A percentile compares a stretch with the other conserved stretches of the same genome.
These are phyloP conservation scores for Bipolaris sorokiniana DNA, from an alignment of 2,329 filamentous ascomycete genomes.

Conservation along the genomic window DNA sequence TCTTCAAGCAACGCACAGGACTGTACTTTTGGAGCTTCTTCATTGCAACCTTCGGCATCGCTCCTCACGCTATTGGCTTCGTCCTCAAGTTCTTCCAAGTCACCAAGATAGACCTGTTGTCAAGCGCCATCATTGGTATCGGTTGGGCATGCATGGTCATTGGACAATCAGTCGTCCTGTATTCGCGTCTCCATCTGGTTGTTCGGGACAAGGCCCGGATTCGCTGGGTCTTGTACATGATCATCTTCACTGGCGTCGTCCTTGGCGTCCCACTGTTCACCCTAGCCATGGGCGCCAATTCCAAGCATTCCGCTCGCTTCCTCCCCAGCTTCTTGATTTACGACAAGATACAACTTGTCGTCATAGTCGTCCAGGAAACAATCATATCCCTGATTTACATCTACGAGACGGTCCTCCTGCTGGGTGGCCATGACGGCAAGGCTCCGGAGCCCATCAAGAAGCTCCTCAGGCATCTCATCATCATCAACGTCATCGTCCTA, in stretches of 20 bases:
- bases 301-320: constrained; percentile 36
- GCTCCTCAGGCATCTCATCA: constrained; percentile 33
- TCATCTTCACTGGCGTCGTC: constrained; percentile 58
- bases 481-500: constrained; percentile 50
- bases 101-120: constrained; percentile 25
- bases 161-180: constrained; percentile 65
- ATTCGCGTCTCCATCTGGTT: constrained; percentile 65
- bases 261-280: constrained; percentile 47
- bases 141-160: constrained; percentile 65
- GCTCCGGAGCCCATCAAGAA: constrained; percentile 3
- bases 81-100: constrained; percentile 46
- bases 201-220: constrained; percentile 50
- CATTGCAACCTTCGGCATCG: constrained; percentile 50
- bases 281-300: constrained; percentile 59
- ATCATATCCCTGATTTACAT: constrained; percentile 27
- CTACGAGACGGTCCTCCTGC: constrained; percentile 17
- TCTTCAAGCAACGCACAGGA: constrained; percentile 53
- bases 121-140: constrained; percentile 16
- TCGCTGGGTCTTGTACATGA: constrained; percentile 59
- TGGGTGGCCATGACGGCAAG: constrained; percentile 13
- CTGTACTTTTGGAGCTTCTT: constrained; percentile 57
- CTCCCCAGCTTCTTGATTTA: constrained; percentile 39
- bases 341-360: constrained; percentile 48
- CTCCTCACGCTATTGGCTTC: constrained; percentile 54
- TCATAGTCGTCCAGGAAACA: constrained; percentile 45